phyloP scores from a whole-genome alignment of 2,329 filamentous ascomycete genomes.

The Teratosphaeria pseudoeucalypti region DNA sequence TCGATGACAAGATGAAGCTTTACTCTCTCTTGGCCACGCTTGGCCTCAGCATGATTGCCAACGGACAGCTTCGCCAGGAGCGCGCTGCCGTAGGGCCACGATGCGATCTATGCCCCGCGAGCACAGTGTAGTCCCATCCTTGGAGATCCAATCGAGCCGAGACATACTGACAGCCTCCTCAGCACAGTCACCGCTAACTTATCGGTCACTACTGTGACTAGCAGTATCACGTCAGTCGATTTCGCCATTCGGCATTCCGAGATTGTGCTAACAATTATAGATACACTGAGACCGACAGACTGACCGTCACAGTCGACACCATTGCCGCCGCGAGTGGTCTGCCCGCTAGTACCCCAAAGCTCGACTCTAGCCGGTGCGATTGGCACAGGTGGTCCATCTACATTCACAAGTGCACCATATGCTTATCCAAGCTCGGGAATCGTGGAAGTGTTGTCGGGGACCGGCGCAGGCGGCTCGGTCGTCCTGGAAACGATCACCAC shows the following conservation, averaged over 20 bases:
- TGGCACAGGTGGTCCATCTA: neutral
- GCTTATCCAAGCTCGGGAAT: neutral
- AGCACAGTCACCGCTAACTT: neutral
- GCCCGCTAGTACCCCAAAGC: neutral
- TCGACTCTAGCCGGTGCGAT: neutral
- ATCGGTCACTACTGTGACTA: neutral
- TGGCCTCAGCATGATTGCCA: neutral
- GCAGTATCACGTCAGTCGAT: too few relatives aligned
- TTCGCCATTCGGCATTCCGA: too few relatives aligned
- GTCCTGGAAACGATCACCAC: neutral
- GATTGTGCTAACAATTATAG: too few relatives aligned
- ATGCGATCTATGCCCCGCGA: neutral
- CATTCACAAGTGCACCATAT: neutral
- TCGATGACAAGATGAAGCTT: neutral
- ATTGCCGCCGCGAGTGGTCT: neutral
- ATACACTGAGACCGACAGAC: neutral
- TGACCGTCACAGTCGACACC: neutral
- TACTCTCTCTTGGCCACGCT: neutral
- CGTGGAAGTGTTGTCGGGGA: neutral
- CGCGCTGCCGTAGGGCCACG: neutral
- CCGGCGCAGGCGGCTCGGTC: neutral
- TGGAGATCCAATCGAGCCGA: neutral
- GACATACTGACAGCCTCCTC: neutral
- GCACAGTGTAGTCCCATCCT: neutral
- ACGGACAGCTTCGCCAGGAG: neutral